These are phyloP conservation scores for Pueraria montana DNA, from an alignment of 306 rosid species.

Conservation along the genomic window DNA sequence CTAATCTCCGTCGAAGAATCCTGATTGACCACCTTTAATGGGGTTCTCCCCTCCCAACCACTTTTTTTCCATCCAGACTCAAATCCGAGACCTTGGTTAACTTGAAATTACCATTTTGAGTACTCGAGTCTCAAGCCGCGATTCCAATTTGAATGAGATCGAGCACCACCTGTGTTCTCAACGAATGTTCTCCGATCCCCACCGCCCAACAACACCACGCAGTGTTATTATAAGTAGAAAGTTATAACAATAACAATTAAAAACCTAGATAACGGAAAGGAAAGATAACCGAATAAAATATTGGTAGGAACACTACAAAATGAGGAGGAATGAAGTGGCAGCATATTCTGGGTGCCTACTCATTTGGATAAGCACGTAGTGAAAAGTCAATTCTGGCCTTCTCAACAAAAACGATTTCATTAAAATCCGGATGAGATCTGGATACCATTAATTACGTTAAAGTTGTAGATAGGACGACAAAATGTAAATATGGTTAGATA, in stretches of 20 bases:
- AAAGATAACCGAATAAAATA: neutral
- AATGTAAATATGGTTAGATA: neutral
- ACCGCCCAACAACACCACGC: too few relatives aligned
- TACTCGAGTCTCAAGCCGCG: too few relatives aligned
- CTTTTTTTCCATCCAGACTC: too few relatives aligned
- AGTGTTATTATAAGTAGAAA: neutral
- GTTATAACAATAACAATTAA: too few relatives aligned
- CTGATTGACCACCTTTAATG: too few relatives aligned
- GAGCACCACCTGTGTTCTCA: neutral
- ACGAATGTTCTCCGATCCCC: neutral
- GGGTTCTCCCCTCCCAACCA: too few relatives aligned
- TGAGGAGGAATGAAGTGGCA: conserved; percentile 48
- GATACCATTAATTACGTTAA: neutral
- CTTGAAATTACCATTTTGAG: too few relatives aligned
- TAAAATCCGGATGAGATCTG: neutral
- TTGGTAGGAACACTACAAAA: neutral
- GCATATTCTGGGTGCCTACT: conserved; percentile 59
- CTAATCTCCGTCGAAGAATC: too few relatives aligned
- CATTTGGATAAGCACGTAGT: conserved; percentile 63
- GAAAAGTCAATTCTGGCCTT: conserved; percentile 56
- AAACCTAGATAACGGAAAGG: neutral
- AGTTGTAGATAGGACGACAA: neutral
- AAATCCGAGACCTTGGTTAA: too few relatives aligned
- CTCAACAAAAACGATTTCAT: neutral
- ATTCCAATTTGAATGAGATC: neutral